phyloP scores from a whole-genome alignment of 768 basidiomycete genomes.

The Tylopilus intermedius region DNA sequence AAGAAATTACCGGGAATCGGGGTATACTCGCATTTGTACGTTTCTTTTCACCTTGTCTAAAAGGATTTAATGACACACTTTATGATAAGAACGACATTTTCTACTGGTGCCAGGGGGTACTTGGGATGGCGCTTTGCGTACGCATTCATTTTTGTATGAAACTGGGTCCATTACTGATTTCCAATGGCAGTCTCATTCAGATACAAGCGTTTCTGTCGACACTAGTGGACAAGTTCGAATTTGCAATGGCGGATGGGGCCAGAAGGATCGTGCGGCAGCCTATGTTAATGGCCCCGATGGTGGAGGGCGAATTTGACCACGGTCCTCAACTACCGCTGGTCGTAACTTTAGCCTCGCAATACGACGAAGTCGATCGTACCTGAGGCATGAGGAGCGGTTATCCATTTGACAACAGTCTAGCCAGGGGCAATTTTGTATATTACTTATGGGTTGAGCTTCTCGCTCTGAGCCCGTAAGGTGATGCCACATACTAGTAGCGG shows the following conservation, averaged over 20 bases:
- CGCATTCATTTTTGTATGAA: not conserved
- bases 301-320: constrained; percentile 29
- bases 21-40: constrained; percentile 13
- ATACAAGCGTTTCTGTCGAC: constrained; percentile 55
- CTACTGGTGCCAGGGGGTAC: constrained; percentile 13
- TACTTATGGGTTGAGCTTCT: too few relatives aligned
- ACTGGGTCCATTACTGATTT: not conserved
- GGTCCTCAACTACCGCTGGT: constrained; percentile 29
- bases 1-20: constrained; percentile 13
- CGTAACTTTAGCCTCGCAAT: constrained; percentile 11
- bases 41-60: not conserved
- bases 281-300: constrained; percentile 30
- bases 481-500: too few relatives aligned
- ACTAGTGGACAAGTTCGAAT: constrained; percentile 50
- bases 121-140: constrained; percentile 30
- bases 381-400: too few relatives aligned
- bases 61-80: not conserved
- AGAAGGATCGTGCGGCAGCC: constrained; percentile 21
- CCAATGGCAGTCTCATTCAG: constrained; percentile 35
- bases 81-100: constrained; percentile 15
- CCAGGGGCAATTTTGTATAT: too few relatives aligned
- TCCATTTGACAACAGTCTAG: too few relatives aligned
- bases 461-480: too few relatives aligned
- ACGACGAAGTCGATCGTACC: not conserved
- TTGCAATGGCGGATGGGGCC: constrained; percentile 30